phyloP scores from a whole-genome alignment of 345 rosid species.

The Hibiscus syriacus region DNA sequence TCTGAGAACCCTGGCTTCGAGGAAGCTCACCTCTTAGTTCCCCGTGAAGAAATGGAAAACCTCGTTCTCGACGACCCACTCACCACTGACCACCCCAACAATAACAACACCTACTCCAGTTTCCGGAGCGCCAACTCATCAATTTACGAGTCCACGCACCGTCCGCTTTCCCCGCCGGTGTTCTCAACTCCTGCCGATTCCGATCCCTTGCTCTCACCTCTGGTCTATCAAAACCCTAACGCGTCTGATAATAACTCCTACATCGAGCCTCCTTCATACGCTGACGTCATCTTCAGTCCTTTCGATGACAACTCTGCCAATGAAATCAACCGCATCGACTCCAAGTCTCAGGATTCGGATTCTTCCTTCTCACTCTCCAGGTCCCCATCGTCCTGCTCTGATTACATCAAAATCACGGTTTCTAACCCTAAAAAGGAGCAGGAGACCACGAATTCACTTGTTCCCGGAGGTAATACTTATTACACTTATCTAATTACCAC shows the following conservation, averaged over 20 bases:
- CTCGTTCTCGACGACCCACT: conserved; percentile 46
- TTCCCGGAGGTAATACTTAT: conserved; percentile 66
- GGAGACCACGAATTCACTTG: conserved; percentile 57
- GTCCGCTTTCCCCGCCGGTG: conserved; percentile 47
- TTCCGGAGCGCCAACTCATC: conserved; percentile 65
- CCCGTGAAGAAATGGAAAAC: conserved; percentile 65
- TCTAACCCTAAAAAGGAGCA: conserved; percentile 83
- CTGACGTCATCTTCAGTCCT: conserved; percentile 79
- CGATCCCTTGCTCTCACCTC: conserved; percentile 67
- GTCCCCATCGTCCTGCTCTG: conserved; percentile 54
- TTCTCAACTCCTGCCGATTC: conserved; percentile 45
- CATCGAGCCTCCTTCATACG: conserved; percentile 89
- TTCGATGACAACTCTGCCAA: conserved; percentile 47
- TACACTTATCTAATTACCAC: conserved; percentile 73
- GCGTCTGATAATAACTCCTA: conserved; percentile 32
- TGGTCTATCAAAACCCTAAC: conserved; percentile 31
- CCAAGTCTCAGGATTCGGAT: conserved; percentile 29
- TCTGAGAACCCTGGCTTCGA: conserved; percentile 56
- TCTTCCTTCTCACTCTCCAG: conserved; percentile 36
- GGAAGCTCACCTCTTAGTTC: conserved; percentile 41
- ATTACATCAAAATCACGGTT: conserved; percentile 71
- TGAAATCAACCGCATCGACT: conserved; percentile 53
- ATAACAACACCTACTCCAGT: conserved; percentile 24
- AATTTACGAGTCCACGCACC: conserved; percentile 32
- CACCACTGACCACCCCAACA: conserved; percentile 15